A percentile compares a stretch with the other conserved stretches of the same genome.
Conservation (phyloP, 768 basidiomycete genomes). For the Cystobasidium tubakii region DNA sequence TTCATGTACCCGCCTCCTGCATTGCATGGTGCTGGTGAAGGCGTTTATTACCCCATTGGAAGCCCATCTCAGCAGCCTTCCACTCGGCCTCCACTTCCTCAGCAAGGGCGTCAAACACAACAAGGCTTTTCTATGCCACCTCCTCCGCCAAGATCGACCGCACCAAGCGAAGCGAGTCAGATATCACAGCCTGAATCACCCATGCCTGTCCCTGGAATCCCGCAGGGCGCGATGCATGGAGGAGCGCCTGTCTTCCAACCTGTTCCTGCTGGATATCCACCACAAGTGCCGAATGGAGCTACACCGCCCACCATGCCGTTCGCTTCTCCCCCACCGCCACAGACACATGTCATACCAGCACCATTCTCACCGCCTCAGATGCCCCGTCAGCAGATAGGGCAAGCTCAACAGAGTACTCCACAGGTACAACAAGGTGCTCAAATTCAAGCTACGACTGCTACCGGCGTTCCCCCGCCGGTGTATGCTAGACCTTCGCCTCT, state of each 20-base stretch:
- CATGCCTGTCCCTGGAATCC: not conserved
- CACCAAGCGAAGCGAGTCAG: constrained; percentile 17
- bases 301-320: not conserved
- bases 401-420: not conserved
- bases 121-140: not conserved
- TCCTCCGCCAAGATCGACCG: not conserved
- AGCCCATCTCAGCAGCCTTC: not conserved
- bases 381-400: not conserved
- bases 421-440: not conserved
- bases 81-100: not conserved
- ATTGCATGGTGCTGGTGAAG: not conserved
- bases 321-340: not conserved
- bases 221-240: not conserved
- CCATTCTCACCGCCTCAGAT: not conserved
- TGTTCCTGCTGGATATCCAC: not conserved
- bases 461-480: not conserved
- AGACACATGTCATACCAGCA: not conserved
- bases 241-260: not conserved
- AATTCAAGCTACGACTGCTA: not conserved
- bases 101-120: not conserved
- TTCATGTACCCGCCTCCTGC: constrained; percentile 13
- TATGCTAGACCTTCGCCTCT: constrained; percentile 16
- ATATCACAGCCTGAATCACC: not conserved
- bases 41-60: not conserved
- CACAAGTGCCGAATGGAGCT: not conserved